A percentile compares a stretch with the other conserved stretches of the same genome.
These are phyloP conservation scores for Nannizzia gypsea DNA, from an alignment of 2,329 filamentous ascomycete species.

Conservation along the genomic window DNA sequence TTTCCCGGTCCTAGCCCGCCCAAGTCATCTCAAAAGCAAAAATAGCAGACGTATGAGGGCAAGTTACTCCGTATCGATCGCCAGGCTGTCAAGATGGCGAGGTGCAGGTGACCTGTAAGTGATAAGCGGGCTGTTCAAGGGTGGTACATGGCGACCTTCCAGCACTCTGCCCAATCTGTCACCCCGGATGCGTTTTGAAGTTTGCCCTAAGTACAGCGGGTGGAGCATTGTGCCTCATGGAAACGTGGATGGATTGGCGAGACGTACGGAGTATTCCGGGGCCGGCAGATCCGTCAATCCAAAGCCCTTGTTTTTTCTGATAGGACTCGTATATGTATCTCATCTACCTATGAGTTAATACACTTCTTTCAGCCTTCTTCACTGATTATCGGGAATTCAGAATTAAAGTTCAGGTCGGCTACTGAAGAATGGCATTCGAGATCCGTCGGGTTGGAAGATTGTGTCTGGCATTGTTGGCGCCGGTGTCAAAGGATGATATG, in stretches of 20 bases:
- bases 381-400: not conserved
- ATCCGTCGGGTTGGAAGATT: constrained; percentile 1
- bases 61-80: not conserved
- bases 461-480: not conserved
- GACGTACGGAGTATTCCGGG: not conserved
- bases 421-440: not conserved
- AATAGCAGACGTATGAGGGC: not conserved
- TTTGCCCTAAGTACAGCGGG: not conserved
- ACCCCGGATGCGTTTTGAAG: not conserved
- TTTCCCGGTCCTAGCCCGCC: not conserved
- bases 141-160: not conserved
- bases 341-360: not conserved
- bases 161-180: not conserved
- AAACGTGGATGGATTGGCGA: constrained; percentile 1
- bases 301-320: not conserved
- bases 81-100: not conserved
- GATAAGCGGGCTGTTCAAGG: not conserved
- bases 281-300: not conserved
- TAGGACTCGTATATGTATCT: not conserved
- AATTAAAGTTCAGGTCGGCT: not conserved
- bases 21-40: not conserved
- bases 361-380: not conserved
- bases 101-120: not conserved
- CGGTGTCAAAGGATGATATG: not conserved
- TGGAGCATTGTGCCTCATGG: not conserved